These are phyloP conservation scores for Cryphonectria parasitica DNA, from an alignment of 2,329 filamentous ascomycete genomes.

Conservation along the genomic window DNA sequence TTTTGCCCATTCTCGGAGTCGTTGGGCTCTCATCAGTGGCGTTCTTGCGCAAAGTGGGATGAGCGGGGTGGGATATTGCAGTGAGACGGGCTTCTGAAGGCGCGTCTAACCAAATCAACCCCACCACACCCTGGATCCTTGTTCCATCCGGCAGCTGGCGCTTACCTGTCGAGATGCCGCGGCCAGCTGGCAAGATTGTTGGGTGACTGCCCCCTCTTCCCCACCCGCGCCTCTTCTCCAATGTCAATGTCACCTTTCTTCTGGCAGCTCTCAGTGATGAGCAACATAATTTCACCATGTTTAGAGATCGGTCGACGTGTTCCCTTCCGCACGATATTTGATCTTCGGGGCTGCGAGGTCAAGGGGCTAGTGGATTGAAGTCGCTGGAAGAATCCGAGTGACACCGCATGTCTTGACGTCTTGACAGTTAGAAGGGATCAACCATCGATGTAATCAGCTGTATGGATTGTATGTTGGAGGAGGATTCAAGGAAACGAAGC, in stretches of 20 bases:
- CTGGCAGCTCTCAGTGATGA: neutral
- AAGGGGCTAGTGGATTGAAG: neutral
- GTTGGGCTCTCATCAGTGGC: neutral
- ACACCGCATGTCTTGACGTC: neutral
- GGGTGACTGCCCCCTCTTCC: neutral
- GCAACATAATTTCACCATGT: neutral
- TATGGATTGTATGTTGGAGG: too few relatives aligned
- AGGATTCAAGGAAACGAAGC: too few relatives aligned
- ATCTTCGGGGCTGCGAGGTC: neutral
- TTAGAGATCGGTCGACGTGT: neutral
- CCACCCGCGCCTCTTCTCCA: too few relatives aligned
- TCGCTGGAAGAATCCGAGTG: neutral
- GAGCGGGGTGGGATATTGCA: neutral
- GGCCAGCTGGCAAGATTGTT: neutral
- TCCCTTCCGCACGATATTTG: neutral
- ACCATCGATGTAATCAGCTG: neutral
- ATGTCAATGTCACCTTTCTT: too few relatives aligned
- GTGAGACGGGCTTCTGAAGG: neutral
- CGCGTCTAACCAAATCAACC: conserved; percentile 1
- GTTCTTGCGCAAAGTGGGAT: neutral
- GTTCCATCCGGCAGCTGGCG: neutral
- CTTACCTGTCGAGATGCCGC: neutral
- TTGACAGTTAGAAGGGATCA: neutral
- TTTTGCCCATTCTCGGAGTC: conserved; percentile 39
- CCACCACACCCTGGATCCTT: neutral